Evolutionary conservation across 2,329 filamentous ascomycete species (phyloP).

Genomic region (Aquanectria penicillioides): DNA sequence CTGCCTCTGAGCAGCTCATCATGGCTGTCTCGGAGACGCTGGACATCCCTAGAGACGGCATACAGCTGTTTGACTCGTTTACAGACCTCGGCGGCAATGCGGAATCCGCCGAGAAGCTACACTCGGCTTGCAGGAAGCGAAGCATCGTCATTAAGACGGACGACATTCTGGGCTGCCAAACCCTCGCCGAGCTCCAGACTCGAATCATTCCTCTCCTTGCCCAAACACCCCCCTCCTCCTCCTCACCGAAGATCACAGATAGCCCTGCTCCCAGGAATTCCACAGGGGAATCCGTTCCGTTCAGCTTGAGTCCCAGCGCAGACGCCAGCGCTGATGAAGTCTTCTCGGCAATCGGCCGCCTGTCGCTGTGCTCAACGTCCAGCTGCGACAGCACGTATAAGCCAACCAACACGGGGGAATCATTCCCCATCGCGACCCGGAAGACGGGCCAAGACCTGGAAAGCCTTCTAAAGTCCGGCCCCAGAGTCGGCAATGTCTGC

Average conservation of each 20-base stretch:
- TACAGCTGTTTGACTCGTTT: conserved; percentile 55
- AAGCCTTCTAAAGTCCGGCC: conserved; percentile 51
- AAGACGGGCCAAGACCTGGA: conserved; percentile 42
- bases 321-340: not conserved
- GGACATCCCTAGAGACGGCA: conserved; percentile 41
- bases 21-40: conserved; percentile 50
- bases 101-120: conserved; percentile 42
- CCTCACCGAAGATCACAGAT: too few relatives aligned
- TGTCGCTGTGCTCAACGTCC: conserved; percentile 19
- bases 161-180: conserved; percentile 56
- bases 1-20: conserved; percentile 45
- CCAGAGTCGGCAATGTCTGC: conserved; percentile 52
- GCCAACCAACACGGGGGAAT: conserved; percentile 16
- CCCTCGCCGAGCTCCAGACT: conserved; percentile 57
- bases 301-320: conserved; percentile 12
- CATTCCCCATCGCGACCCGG: not conserved
- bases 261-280: conserved; percentile 1
- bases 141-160: conserved; percentile 48
- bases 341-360: conserved; percentile 7
- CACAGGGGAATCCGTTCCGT: conserved; percentile 17
- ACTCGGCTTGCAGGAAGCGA: conserved; percentile 27
- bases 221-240: too few relatives aligned
- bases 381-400: too few relatives aligned
- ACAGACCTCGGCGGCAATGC: conserved; percentile 55
- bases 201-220: too few relatives aligned